Base-by-base conservation (phyloP, 768 basidiomycete genomes). In the Kwoniella sp. region DNA sequence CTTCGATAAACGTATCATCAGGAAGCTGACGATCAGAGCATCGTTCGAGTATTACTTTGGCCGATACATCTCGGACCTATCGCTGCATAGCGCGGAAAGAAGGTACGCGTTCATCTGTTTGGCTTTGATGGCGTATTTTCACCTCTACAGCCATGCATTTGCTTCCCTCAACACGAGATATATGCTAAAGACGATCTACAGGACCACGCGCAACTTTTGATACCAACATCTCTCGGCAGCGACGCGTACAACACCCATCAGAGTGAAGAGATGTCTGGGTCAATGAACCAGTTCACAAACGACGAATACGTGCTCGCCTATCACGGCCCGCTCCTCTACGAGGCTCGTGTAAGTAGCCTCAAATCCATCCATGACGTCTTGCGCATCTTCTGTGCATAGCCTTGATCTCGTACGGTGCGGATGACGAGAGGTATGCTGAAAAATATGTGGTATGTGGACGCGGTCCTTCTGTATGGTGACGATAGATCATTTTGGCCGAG, bases 241-340 rank as follows among this genome's bases (percentile, higher is more conserved):
- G 23, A 51, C 50, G 23, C 45, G 20, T 29, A 5, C 13, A 28
- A 29, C 0, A 20, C 9, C n/a, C 56, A 26, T 20, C 63, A 37
- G 28, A 47, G 47, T 50, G 28, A 11, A 53, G 60, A 52, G 31
- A 66, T 64, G 62, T 37, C 66, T 22, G 52, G 45, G 11, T 57
- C 62, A 23, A 71, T 64, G 65, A 77, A 74, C 47, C 71, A 77
- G 48, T 77, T 77, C 65, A 71, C 56, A 57, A 71, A 69, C 53
- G 87, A 89, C 75, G 93, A 97, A 81, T 87, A 88, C 71, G 90
- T 93, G 9, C 83, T 97, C 7, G 95, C 93, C 83, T 97, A 90
- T 79, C 95, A 98, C 72, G 95, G 95, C 0, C 93, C 93, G 13
- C 86, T 97, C 61, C 87, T 97, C 66, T 98, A 98, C 80, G 93